phyloP scores from a whole-genome alignment of 2,329 filamentous ascomycete genomes.

The Thielaviopsis cerberus region DNA sequence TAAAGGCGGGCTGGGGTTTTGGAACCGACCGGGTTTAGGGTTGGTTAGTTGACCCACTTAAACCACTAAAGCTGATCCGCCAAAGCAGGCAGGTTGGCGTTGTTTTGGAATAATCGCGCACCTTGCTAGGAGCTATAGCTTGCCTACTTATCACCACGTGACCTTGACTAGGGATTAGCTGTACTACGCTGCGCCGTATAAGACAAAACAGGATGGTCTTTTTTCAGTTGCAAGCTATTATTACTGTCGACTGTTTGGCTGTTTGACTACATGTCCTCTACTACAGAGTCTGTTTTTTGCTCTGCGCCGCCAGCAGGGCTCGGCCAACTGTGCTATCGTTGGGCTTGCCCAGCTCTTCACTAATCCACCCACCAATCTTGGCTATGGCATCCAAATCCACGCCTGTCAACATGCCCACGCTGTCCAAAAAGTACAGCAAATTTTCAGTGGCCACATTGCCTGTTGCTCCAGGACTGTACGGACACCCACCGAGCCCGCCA shows the following conservation, averaged over 20 bases:
- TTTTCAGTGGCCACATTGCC: conserved; percentile 78
- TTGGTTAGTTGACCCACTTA: background rate
- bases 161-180: background rate
- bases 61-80: background rate
- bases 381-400: conserved; percentile 48
- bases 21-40: background rate
- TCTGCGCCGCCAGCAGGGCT: conserved; percentile 36
- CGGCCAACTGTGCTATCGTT: conserved; percentile 51
- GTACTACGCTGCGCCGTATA: background rate
- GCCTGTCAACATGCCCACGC: conserved; percentile 55
- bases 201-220: background rate
- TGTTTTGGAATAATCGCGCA: background rate
- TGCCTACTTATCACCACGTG: background rate
- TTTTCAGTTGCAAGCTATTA: background rate
- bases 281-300: background rate
- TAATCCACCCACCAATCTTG: conserved; percentile 57
- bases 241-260: background rate
- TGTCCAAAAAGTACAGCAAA: conserved; percentile 60
- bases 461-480: conserved; percentile 68
- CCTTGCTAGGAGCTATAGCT: background rate
- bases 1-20: background rate
- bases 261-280: background rate
- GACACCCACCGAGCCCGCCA: conserved; percentile 65
- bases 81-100: background rate
- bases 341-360: conserved; percentile 38